These are phyloP conservation scores for Rhynchospora breviuscula DNA, from an alignment of 176 grass and related monocot species.

Conservation along the genomic window DNA sequence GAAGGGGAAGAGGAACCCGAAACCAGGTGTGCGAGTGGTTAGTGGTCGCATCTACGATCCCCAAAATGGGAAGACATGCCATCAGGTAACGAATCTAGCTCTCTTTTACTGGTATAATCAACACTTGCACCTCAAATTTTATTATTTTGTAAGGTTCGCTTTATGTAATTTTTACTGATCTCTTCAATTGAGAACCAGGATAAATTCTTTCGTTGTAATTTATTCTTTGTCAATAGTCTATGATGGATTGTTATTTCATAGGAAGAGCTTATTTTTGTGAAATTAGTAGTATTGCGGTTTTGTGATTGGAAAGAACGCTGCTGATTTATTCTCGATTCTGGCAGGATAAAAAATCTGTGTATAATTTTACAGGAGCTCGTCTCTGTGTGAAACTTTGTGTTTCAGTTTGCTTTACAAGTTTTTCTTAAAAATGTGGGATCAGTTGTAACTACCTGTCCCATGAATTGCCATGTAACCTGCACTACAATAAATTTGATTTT, in stretches of 20 bases:
- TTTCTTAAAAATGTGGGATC: neutral
- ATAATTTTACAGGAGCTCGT: neutral
- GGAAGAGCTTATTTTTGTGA: neutral
- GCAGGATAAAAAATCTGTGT: neutral
- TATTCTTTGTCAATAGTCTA: neutral
- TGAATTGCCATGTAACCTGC: neutral
- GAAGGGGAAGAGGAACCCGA: conserved; percentile 35
- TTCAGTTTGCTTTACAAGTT: neutral
- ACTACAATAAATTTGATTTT: too few species aligned
- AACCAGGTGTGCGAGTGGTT: conserved; percentile 43
- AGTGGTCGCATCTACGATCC: conserved; percentile 62
- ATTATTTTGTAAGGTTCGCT: neutral
- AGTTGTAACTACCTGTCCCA: neutral
- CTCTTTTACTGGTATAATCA: neutral
- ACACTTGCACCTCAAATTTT: neutral
- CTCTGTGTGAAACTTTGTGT: neutral
- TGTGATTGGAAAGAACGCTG: neutral
- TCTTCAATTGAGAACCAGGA: neutral
- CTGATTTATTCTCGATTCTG: neutral
- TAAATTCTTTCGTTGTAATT: neutral
- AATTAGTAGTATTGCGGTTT: neutral
- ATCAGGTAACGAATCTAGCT: conserved; percentile 49
- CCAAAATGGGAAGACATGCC: conserved; percentile 75
- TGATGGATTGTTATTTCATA: neutral
- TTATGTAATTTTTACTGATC: neutral